phyloP scores from a whole-genome alignment of 768 basidiomycete genomes.

The Serendipita sp. region DNA sequence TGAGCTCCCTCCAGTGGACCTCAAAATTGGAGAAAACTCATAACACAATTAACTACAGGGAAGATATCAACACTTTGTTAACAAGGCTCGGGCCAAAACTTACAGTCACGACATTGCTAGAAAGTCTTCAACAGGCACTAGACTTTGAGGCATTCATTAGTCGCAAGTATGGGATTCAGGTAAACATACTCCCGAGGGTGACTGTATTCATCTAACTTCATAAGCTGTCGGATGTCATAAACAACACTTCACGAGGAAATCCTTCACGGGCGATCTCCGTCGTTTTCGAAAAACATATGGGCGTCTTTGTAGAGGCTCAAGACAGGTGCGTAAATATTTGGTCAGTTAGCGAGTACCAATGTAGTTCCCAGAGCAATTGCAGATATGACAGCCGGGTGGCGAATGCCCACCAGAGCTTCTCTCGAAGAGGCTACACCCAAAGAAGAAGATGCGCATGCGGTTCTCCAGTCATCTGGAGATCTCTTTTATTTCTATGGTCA shows the following conservation, averaged over 20 bases:
- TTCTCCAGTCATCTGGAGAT: constrained; percentile 87
- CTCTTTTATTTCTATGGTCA: constrained; percentile 96
- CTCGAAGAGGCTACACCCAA: constrained; percentile 33
- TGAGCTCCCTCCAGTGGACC: constrained; percentile 18
- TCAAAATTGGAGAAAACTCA: background rate
- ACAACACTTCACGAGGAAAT: background rate
- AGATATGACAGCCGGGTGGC: constrained; percentile 79
- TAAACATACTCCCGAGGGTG: constrained; percentile 19
- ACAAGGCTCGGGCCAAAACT: constrained; percentile 61
- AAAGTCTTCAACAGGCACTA: constrained; percentile 66
- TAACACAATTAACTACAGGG: constrained; percentile 28
- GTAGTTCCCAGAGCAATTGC: constrained; percentile 46
- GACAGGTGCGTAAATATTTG: constrained; percentile 47
- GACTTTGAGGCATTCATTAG: constrained; percentile 77
- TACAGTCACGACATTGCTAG: constrained; percentile 64
- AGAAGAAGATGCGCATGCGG: constrained; percentile 36
- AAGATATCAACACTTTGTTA: constrained; percentile 66
- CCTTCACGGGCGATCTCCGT: constrained; percentile 37
- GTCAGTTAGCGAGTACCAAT: background rate
- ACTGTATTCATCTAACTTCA: background rate
- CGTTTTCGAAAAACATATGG: constrained; percentile 87
- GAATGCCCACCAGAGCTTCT: constrained; percentile 47
- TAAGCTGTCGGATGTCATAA: background rate
- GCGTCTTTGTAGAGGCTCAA: constrained; percentile 89
- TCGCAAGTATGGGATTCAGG: constrained; percentile 68